Conservation (phyloP, 164 flowering plant genomes). For the Piper betle region DNA sequence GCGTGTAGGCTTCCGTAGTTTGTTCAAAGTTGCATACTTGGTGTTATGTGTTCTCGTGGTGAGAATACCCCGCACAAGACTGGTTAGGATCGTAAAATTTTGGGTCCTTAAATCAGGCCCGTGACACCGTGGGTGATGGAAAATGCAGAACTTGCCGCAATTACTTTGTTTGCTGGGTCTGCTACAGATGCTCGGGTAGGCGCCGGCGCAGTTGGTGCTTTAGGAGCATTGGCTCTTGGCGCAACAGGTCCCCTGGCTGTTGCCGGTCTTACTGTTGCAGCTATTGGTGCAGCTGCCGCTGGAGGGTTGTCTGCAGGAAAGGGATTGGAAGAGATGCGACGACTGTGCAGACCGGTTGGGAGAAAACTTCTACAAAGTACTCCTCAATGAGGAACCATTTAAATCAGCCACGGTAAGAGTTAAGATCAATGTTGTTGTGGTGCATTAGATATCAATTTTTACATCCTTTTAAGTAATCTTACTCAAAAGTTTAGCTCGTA, state of each 20-base stretch:
- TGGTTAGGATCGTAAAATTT: too few species aligned
- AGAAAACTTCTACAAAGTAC: constrained; percentile 71
- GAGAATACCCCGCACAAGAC: too few species aligned
- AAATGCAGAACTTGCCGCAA: constrained; percentile 85
- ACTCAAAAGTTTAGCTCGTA: not conserved
- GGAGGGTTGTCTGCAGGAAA: constrained; percentile 73
- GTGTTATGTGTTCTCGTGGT: too few species aligned
- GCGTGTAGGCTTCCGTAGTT: too few species aligned
- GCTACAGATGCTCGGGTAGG: constrained; percentile 87
- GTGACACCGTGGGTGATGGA: constrained; percentile 90
- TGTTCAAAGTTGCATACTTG: too few species aligned
- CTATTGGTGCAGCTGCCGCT: constrained; percentile 79
- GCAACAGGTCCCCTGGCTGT: constrained; percentile 77
- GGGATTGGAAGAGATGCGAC: constrained; percentile 68
- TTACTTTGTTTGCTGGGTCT: constrained; percentile 53
- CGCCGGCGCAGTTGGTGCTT: constrained; percentile 73
- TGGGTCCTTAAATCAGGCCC: too few species aligned
- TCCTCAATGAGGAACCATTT: constrained; percentile 87
- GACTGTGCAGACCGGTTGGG: constrained; percentile 59
- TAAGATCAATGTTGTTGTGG: too few species aligned
- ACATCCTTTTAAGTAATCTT: not conserved
- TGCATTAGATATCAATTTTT: not conserved
- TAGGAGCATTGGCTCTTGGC: constrained; percentile 80
- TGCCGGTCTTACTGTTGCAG: constrained; percentile 76
- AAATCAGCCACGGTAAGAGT: constrained; percentile 72